phyloP scores from a whole-genome alignment of 2,329 filamentous ascomycete species.

The Curvularia spicifera region DNA sequence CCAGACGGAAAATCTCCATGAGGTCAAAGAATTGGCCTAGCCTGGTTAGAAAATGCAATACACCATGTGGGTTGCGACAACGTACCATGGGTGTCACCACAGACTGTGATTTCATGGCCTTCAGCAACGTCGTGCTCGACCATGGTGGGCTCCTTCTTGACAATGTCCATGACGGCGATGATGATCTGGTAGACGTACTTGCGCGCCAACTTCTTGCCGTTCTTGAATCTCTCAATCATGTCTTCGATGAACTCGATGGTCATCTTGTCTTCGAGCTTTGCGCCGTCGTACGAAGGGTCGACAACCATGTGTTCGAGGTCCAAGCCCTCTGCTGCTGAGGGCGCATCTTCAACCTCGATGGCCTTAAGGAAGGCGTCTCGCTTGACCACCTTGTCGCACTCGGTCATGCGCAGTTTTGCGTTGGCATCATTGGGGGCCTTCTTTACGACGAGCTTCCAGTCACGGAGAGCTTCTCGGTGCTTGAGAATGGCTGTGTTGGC shows the following conservation, averaged over 20 bases:
- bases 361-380: conserved; percentile 91
- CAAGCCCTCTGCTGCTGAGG: conserved; percentile 88
- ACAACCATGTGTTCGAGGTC: conserved; percentile 86
- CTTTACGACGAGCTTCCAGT: conserved; percentile 90
- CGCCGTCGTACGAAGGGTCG: conserved; percentile 85
- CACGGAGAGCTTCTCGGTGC: conserved; percentile 84
- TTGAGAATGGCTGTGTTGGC: conserved; percentile 90
- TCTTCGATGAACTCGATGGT: conserved; percentile 96
- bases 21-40: conserved; percentile 95
- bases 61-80: conserved; percentile 12
- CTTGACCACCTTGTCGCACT: conserved; percentile 94
- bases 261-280: conserved; percentile 79
- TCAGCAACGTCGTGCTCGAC: conserved; percentile 85
- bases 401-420: conserved; percentile 86
- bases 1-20: conserved; percentile 92
- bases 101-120: conserved; percentile 85
- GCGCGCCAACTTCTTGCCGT: conserved; percentile 89
- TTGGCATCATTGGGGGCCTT: conserved; percentile 88
- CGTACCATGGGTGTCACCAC: conserved; percentile 93
- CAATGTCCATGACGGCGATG: conserved; percentile 84
- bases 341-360: conserved; percentile 90
- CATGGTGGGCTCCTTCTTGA: conserved; percentile 95
- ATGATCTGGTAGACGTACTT: conserved; percentile 99
- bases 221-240: conserved; percentile 89
- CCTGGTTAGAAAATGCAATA: conserved; percentile 21